Base-by-base conservation (phyloP, 2,329 filamentous ascomycete species). In the Ophiostoma piceae region DNA sequence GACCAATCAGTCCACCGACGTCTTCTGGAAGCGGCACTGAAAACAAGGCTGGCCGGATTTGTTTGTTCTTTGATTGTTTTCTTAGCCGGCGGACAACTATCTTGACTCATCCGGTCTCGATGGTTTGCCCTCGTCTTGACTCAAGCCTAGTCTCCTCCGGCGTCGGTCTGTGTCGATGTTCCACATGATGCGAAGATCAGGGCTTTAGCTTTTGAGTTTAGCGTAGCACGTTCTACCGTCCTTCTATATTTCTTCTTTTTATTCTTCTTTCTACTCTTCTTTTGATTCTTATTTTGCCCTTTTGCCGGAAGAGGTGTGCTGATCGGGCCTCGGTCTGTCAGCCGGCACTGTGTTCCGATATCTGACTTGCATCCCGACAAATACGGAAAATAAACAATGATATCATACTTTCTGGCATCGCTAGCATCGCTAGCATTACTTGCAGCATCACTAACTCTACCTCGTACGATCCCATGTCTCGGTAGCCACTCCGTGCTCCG, bases 241-340 rank as follows among this genome's bases (percentile, higher is more conserved):
- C 51, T 57, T 57, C 51, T 26, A 29, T 57, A 57, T 57, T 54
- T n/a, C 47, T 54, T 57, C 51, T 57, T 57, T 57, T 4, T n/a
- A 0, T 22, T 22, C 11, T 54, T 54, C 19, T 12, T n/a, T 51
- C 47, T 51, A 5, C 26, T 54, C 5, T 12, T 54, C 1, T 22
- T 57, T 26, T 26, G 7, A n/a, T 54, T 54, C 5, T 12, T 54
- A 7, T 22, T 57, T 26, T 26, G 7, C 22, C 51, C 12, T 57
- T 26, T 12, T n/a, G 19, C 16, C 5, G 4, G 19, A 19, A 16
- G 7, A 47, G 16, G 5, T 47, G 41, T 54, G n/a, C 16, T 57
- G 51, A 57, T 57, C 51, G 8, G 5, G 47, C 11, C n/a, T 57
- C n/a, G 3, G 51, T 57, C 51, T 26, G n/a, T 29, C 22, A 54